phyloP scores from a whole-genome alignment of 2,329 filamentous ascomycete species.

The Penicillium corylophilum region DNA sequence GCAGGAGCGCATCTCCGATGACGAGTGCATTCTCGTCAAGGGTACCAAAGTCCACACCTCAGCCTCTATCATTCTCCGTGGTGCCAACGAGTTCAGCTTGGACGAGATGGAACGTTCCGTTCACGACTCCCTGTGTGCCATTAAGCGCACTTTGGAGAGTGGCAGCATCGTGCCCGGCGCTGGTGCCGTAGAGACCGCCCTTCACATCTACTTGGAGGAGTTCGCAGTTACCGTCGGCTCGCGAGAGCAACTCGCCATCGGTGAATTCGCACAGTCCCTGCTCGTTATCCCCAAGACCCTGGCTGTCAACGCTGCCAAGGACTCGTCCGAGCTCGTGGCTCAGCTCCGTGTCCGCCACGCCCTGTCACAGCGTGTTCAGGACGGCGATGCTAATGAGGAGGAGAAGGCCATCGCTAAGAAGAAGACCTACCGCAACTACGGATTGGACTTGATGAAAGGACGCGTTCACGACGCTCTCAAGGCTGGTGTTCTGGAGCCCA shows the following conservation, averaged over 20 bases:
- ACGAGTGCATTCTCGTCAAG: conserved; percentile 96
- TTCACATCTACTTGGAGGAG: conserved; percentile 98
- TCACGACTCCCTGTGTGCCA: conserved; percentile 92
- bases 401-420: conserved; percentile 88
- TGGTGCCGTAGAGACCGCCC: conserved; percentile 94
- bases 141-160: conserved; percentile 95
- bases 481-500: conserved; percentile 91
- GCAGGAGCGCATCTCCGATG: conserved; percentile 98
- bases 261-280: conserved; percentile 92
- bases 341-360: conserved; percentile 94
- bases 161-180: conserved; percentile 95
- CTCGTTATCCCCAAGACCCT: conserved; percentile 95
- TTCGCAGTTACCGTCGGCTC: conserved; percentile 96
- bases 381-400: conserved; percentile 73
- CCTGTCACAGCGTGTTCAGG: conserved; percentile 84
- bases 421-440: conserved; percentile 99
- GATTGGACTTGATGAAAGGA: conserved; percentile 82
- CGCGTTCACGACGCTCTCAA: conserved; percentile 93
- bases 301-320: conserved; percentile 95
- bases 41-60: conserved; percentile 93
- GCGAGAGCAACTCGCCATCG: conserved; percentile 94
- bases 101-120: conserved; percentile 99
- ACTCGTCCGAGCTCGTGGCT: conserved; percentile 90
- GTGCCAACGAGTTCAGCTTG: conserved; percentile 91
- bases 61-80: conserved; percentile 92